Evolutionary conservation across 2,329 filamentous ascomycete genomes (phyloP).

Genomic region (Lasiodiplodia sp.): DNA sequence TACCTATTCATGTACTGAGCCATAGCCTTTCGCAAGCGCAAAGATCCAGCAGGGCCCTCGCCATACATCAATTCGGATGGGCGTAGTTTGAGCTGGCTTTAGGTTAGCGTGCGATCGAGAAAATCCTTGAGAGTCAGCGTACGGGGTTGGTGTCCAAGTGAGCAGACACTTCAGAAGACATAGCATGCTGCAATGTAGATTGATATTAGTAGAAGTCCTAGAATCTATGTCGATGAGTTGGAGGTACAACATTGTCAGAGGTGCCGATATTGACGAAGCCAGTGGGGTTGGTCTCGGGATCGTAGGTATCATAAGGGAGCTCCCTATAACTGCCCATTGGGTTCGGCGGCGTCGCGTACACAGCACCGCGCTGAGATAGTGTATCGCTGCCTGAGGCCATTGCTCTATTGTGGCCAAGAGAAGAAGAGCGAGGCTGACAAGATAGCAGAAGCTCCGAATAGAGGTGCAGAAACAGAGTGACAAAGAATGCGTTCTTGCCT

Average conservation of each 20-base stretch:
- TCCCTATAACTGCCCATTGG: conserved; percentile 32
- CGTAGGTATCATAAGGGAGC: conserved; percentile 35
- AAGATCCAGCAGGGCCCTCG: conserved; percentile 47
- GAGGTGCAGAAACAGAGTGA: not conserved
- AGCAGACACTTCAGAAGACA: conserved; percentile 47
- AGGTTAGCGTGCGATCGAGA: not conserved
- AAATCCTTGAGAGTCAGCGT: conserved; percentile 1
- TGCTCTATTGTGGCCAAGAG: not conserved
- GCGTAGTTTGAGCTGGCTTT: conserved; percentile 39
- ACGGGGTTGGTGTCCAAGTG: conserved; percentile 49
- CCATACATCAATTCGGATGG: conserved; percentile 50
- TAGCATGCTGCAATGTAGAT: conserved; percentile 40
- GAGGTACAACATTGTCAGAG: conserved; percentile 38
- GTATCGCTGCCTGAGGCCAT: conserved; percentile 11
- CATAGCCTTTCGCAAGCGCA: conserved; percentile 49
- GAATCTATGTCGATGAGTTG: not conserved
- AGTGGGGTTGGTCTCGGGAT: conserved; percentile 39
- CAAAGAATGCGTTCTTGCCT: not conserved
- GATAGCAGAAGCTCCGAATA: not conserved
- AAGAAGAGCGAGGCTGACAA: not conserved
- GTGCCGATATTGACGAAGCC: conserved; percentile 42
- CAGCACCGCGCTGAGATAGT: conserved; percentile 18
- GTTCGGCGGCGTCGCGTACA: conserved; percentile 29
- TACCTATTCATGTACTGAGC: conserved; percentile 50
- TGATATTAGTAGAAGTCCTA: not conserved